Base-by-base conservation (phyloP, 2,329 filamentous ascomycete species). In the Ilyonectria robusta region DNA sequence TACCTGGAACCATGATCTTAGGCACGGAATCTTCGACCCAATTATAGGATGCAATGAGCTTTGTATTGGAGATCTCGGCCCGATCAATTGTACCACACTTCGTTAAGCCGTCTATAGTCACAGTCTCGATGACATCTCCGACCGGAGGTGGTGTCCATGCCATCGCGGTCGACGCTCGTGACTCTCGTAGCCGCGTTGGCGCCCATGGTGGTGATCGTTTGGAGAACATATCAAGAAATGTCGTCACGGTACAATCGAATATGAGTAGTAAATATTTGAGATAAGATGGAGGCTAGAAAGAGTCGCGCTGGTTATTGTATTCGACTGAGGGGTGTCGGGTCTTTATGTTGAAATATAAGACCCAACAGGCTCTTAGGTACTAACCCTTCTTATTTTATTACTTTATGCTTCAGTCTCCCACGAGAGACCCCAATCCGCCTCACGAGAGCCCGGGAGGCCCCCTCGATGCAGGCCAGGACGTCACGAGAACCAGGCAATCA, bases 41-140 rank as follows among this genome's bases (percentile, higher is more conserved):
- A 71, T 84, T 87, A 74, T 87, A 87, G 2, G 85, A 87, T 2
- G 84, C 77, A 11, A 86, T 66, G 53, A 81, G 77, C 59, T 80
- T 75, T 9, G 82, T 78, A 33, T 81, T 71, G 4, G 77, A 79
- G 65, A 85, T 84, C 4, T 62, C 59, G 2, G 42, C 72, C 17
- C 47, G 56, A 1, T 11, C 9, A 4, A 46, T 9, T 4, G 21
- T 40, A 9, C 31, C 3, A 3, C 26, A 21, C 4, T 31, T 23
- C 7, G 65, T 48, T 1, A 77, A 53, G 5, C 29, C 55, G 1
- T 68, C 67, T n/a, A 21, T 60, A 3, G 35, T 55, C 26, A 78
- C 64, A 19, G 31, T 62, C 21, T 76, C 68, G n/a, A 78, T 56
- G 4, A 78, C 23, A 1, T 70, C 65, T 50, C 76, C 76, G 1